A percentile compares a stretch with the other conserved stretches of the same genome.
phyloP scores from a whole-genome alignment of 306 rosid species.

The Lupinus albus region DNA sequence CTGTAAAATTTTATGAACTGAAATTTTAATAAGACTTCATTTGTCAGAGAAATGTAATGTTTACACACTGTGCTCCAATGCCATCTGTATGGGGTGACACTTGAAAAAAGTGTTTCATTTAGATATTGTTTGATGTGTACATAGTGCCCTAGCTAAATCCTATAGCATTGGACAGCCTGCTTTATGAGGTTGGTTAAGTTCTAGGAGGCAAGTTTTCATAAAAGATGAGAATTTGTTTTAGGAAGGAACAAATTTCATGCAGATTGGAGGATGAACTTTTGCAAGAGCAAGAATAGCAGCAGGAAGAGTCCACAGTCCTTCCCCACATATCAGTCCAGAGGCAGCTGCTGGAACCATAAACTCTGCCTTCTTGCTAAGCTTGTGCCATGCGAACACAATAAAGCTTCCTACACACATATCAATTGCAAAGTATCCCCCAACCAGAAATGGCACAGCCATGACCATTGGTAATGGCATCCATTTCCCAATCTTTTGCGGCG shows the following conservation, averaged over 20 bases:
- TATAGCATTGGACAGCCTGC: constrained; percentile 23
- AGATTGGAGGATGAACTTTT: constrained; percentile 78
- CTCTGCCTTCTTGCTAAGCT: constrained; percentile 61
- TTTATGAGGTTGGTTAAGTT: constrained; percentile 14
- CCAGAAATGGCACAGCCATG: constrained; percentile 89
- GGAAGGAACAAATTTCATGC: constrained; percentile 82
- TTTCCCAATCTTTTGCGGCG: constrained; percentile 41
- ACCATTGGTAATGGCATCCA: constrained; percentile 90
- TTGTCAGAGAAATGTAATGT: constrained; percentile 22
- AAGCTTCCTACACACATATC: constrained; percentile 80
- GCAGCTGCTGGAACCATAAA: constrained; percentile 83
- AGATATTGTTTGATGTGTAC: constrained; percentile 16
- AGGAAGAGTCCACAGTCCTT: constrained; percentile 93
- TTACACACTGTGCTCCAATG: constrained; percentile 38
- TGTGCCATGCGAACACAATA: constrained; percentile 70
- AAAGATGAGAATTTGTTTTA: constrained; percentile 20
- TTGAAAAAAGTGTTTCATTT: constrained; percentile 11
- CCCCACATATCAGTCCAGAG: constrained; percentile 92
- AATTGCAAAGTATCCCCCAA: constrained; percentile 85
- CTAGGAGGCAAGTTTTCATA: constrained; percentile 46
- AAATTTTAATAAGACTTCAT: constrained; percentile 2
- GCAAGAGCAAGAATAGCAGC: constrained; percentile 91
- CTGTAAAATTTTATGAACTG: constrained; percentile 10
- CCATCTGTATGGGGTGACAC: constrained; percentile 19
- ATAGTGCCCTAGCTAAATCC: constrained; percentile 22